Percentiles rank a stretch among this genome's conserved stretches.
Evolutionary conservation across 306 rosid species (phyloP).

Genomic region (Astragalus glycyphyllos): DNA sequence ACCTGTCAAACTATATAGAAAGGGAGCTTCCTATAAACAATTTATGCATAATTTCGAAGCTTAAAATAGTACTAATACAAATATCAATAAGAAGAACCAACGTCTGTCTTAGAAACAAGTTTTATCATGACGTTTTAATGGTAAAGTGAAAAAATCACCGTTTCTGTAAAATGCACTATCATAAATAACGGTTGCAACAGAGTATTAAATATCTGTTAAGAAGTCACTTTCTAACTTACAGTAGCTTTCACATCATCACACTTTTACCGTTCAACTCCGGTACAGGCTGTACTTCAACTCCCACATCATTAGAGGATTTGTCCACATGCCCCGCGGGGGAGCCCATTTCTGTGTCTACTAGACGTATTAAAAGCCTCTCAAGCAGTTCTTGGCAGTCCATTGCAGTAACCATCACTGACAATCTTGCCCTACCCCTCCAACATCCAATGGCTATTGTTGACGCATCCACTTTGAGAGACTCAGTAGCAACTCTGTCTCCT

Average conservation of each 20-base stretch:
- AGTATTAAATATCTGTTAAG: slow-evolving; percentile 35
- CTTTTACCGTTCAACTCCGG: slow-evolving; percentile 42
- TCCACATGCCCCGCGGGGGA: slow-evolving; percentile 43
- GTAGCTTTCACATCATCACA: slow-evolving; percentile 39
- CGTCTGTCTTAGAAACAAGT: not conserved
- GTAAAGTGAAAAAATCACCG: slow-evolving; percentile 22
- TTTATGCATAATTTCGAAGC: not conserved
- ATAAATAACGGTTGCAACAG: slow-evolving; percentile 35
- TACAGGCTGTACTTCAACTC: slow-evolving; percentile 37
- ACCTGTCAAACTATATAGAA: not conserved
- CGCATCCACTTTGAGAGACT: slow-evolving; percentile 61
- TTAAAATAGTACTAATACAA: not conserved
- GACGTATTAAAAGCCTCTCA: slow-evolving; percentile 69
- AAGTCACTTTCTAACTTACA: slow-evolving; percentile 30
- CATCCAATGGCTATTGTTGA: slow-evolving; percentile 96
- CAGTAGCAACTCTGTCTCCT: slow-evolving; percentile 50
- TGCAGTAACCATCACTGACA: slow-evolving; percentile 85
- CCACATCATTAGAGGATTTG: slow-evolving; percentile 40
- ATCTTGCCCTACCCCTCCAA: slow-evolving; percentile 91
- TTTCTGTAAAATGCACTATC: slow-evolving; percentile 17
- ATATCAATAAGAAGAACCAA: slow-evolving; percentile 30
- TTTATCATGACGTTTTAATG: not conserved
- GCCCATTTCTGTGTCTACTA: slow-evolving; percentile 57
- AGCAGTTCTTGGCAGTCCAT: slow-evolving; percentile 89
- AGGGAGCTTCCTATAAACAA: not conserved